Conservation (phyloP, 164 flowering plant genomes). For the Tinospora cordifolia region DNA sequence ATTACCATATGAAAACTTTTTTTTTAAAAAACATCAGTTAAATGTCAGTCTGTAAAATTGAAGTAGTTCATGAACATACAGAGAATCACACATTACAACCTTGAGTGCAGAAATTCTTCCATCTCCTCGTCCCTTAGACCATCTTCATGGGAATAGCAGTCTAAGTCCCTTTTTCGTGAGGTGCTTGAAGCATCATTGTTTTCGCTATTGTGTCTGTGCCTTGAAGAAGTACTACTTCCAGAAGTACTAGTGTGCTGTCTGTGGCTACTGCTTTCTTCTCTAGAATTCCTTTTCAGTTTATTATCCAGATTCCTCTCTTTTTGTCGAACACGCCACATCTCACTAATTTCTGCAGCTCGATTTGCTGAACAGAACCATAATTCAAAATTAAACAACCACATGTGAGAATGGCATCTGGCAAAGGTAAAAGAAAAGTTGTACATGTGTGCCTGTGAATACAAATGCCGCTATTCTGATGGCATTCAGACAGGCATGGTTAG, state of each 20-base stretch:
- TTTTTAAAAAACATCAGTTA: background rate
- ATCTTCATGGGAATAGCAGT: constrained; percentile 25
- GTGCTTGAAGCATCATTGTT: constrained; percentile 21
- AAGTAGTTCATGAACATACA: background rate
- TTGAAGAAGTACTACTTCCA: constrained; percentile 17
- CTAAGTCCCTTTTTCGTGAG: constrained; percentile 30
- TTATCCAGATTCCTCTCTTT: constrained; percentile 72
- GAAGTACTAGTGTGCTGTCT: constrained; percentile 16
- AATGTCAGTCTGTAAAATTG: background rate
- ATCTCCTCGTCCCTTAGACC: constrained; percentile 72
- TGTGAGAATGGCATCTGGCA: background rate
- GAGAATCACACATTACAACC: constrained; percentile 27
- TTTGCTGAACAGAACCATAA: constrained; percentile 48
- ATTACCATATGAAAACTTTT: too few relatives aligned
- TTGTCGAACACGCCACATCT: constrained; percentile 80
- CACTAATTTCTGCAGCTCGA: constrained; percentile 73
- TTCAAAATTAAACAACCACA: constrained; percentile 8
- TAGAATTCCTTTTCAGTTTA: constrained; percentile 31
- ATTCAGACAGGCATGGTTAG: background rate
- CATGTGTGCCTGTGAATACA: background rate
- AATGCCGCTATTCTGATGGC: background rate
- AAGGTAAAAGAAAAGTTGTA: background rate
- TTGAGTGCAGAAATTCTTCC: constrained; percentile 68
- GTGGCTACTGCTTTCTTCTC: constrained; percentile 21
- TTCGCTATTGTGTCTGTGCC: constrained; percentile 17